Evolutionary conservation across 805 yeast genomes (phyloP).

Genomic region (Geotrichum ghanense): DNA sequence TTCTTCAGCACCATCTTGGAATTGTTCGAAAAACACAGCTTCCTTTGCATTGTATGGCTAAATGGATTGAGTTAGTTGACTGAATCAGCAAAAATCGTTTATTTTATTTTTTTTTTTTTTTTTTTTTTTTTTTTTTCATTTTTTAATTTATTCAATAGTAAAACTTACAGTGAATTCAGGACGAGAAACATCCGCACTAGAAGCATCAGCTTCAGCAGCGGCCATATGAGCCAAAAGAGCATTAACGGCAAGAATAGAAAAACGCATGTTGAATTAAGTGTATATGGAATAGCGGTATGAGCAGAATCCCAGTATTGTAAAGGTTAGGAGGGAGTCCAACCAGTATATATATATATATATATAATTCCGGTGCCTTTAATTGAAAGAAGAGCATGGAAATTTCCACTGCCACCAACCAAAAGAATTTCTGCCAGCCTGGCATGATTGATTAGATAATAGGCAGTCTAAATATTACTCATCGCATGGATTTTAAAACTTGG

Average conservation of each 20-base stretch:
- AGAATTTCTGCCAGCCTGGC: conserved; percentile 1
- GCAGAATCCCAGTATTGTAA: background rate
- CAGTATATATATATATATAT: background rate
- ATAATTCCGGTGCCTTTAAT: background rate
- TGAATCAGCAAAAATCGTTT: no score
- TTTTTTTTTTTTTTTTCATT: no score
- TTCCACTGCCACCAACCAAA: no score
- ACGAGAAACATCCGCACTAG: conserved; percentile 2
- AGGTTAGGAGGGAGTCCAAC: background rate
- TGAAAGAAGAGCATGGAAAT: background rate
- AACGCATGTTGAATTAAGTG: background rate
- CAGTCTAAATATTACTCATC: no score
- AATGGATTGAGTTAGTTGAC: no score
- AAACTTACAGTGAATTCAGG: conserved; percentile 4
- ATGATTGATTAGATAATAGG: no score
- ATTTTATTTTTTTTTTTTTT: no score
- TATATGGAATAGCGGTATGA: background rate
- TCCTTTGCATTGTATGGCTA: conserved; percentile 19
- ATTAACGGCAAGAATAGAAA: background rate
- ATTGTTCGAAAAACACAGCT: conserved; percentile 57
- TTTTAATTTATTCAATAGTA: background rate
- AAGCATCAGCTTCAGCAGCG: conserved; percentile 3
- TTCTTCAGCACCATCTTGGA: conserved; percentile 29
- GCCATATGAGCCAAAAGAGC: conserved; percentile 1
- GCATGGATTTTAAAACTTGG: no score